Evolutionary conservation across 108 stramenopile genomes (phyloP).

Genomic region (Fistulifera pelliculosa): DNA sequence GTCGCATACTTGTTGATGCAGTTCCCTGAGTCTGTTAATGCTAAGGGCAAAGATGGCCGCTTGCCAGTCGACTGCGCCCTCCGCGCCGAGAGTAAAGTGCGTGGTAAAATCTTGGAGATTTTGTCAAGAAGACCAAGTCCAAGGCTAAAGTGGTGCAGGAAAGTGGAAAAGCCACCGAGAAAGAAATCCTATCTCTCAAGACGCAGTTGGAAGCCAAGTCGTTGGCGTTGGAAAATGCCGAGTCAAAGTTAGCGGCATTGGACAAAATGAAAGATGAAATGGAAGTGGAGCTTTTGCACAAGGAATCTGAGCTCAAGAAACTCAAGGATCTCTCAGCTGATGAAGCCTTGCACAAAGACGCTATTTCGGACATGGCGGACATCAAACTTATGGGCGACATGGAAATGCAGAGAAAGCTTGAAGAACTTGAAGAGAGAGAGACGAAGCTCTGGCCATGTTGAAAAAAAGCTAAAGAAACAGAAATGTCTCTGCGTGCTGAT

Average conservation of each 20-base stretch:
- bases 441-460: background rate
- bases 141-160: background rate
- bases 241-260: background rate
- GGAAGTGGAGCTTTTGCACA: background rate
- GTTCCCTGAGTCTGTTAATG: constrained; percentile 50
- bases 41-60: constrained; percentile 32
- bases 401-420: background rate
- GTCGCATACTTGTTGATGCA: constrained; percentile 38
- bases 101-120: constrained; percentile 3
- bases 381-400: too few species aligned
- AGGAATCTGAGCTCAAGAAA: background rate
- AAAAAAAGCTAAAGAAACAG: background rate
- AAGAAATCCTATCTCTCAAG: constrained; percentile 1
- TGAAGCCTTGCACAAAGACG: background rate
- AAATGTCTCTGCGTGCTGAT: background rate
- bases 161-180: too few species aligned
- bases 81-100: constrained; percentile 1
- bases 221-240: background rate
- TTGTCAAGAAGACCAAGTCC: constrained; percentile 8
- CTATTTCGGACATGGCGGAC: background rate
- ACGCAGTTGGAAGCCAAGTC: constrained; percentile 2
- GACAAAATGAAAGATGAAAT: constrained; percentile 5
- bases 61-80: constrained; percentile 15
- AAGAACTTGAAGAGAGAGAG: background rate
- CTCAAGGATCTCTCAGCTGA: background rate